Evolutionary conservation across 1,139 yeast genomes (phyloP), one percentile per base, ranked within the genome.

Genomic region (Yamadazyma diddensiae): DNA sequence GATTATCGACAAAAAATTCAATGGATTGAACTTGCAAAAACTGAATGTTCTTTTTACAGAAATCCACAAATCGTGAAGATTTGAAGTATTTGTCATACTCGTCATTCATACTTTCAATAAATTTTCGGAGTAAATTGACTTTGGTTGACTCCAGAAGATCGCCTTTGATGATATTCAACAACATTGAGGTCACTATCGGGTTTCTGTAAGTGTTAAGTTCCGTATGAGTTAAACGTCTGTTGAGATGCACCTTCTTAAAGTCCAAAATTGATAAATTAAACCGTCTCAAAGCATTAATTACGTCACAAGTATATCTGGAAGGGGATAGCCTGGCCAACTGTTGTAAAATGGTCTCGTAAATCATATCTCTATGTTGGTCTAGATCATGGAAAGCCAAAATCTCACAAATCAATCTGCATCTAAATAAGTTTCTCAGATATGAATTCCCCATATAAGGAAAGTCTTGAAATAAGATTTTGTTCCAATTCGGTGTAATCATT

Each of bases 371-470:
- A 31, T 59, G 55, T 6, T 49, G 49, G 9, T 43, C 35, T 17
- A 57, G 39, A 15, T 40, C 39, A 11, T 59, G 43, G 34, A 39
- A 55, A 12, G 47, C 37, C 15, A 62, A 44, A n/a, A 64, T 47
- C 24, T 54, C 55, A 10, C 43, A 34, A 39, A 61, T 62, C 17
- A 67, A 52, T 26, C 44, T 55, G 29, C 65, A 40, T 2, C 50
- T 43, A 42, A 60, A 69, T 33, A 55, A 50, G 5, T 57, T 60
- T 41, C 74, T 48, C 66, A 63, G 68, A 15, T 50, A 48, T 0
- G 53, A 38, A 38, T 65, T 65, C 3, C 75, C 75, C 28, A 64
- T 46, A 35, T 65, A 70, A 1, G 71, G 69, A 37, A 52, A 67
- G 19, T 55, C 57, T 36, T 67, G 74, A 20, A 64, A 51, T 14